Evolutionary conservation across 2,329 filamentous ascomycete species (phyloP).

Genomic region (Colletotrichum truncatum): DNA sequence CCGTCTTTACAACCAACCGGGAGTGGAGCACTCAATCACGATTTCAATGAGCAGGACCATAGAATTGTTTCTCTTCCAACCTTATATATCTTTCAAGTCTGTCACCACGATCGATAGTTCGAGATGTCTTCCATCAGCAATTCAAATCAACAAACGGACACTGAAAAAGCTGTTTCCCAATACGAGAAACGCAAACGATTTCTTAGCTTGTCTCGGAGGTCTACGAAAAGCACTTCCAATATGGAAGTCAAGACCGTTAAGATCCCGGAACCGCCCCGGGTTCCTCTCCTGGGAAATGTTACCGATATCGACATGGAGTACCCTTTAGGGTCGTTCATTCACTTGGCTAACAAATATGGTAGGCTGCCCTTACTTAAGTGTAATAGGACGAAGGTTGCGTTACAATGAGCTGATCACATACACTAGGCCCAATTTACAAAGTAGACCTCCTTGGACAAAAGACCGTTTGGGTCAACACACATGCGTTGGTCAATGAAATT

Average conservation of each 20-base stretch:
- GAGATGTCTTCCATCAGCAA: neutral
- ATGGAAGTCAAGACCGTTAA: slow-evolving; percentile 31
- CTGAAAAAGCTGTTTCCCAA: neutral
- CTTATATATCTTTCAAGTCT: neutral
- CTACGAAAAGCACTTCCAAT: slow-evolving; percentile 6
- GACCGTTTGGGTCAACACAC: slow-evolving; percentile 61
- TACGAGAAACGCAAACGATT: slow-evolving; percentile 7
- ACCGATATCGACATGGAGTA: slow-evolving; percentile 68
- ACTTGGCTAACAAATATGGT: slow-evolving; percentile 74
- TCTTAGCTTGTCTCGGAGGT: slow-evolving; percentile 7
- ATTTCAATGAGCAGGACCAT: neutral
- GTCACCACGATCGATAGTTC: neutral
- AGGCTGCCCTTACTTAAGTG: slow-evolving; percentile 27
- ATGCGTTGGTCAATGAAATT: slow-evolving; percentile 68
- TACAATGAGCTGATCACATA: neutral
- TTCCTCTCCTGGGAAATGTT: slow-evolving; percentile 74
- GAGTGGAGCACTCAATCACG: neutral
- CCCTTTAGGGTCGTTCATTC: slow-evolving; percentile 62
- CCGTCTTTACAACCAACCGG: neutral
- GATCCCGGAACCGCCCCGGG: slow-evolving; percentile 59
- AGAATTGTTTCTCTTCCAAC: neutral
- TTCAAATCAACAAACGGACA: too few relatives aligned
- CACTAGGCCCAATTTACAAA: slow-evolving; percentile 65
- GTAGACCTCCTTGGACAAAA: slow-evolving; percentile 56
- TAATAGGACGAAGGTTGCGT: neutral